phyloP scores from a whole-genome alignment of 345 rosid genomes.

The Lepidium sativum region DNA sequence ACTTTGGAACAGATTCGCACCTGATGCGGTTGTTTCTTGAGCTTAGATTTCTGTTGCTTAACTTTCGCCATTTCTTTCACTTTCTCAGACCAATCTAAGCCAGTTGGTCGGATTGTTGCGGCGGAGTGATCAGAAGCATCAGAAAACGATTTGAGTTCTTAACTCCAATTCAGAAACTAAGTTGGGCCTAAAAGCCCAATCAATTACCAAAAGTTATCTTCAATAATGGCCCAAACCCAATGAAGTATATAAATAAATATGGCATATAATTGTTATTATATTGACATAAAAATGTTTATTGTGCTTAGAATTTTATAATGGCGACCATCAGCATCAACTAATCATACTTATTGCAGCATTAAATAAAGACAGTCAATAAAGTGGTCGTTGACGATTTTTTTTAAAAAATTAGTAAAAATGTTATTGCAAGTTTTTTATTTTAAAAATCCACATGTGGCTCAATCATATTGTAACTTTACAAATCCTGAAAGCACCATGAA shows the following conservation, averaged over 20 bases:
- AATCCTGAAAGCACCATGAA: too few relatives aligned
- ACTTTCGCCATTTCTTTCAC: slow-evolving; percentile 53
- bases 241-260: not conserved
- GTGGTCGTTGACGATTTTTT: too few relatives aligned
- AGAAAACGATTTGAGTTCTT: not conserved
- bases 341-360: too few relatives aligned
- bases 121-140: not conserved
- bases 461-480: too few relatives aligned
- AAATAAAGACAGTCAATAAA: too few relatives aligned
- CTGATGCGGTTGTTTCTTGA: slow-evolving; percentile 53
- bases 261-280: not conserved
- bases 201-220: too few relatives aligned
- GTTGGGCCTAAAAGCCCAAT: too few relatives aligned
- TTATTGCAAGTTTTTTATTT: too few relatives aligned
- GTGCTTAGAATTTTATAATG: not conserved
- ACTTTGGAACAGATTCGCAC: not conserved
- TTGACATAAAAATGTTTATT: not conserved
- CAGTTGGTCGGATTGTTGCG: not conserved
- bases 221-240: too few relatives aligned
- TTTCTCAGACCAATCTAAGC: not conserved
- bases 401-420: too few relatives aligned
- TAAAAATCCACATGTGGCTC: too few relatives aligned
- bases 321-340: not conserved
- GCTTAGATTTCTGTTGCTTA: slow-evolving; percentile 54
- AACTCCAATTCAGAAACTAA: too few relatives aligned